Conservation (phyloP, 768 basidiomycete genomes). For the Podaxis sp. region DNA sequence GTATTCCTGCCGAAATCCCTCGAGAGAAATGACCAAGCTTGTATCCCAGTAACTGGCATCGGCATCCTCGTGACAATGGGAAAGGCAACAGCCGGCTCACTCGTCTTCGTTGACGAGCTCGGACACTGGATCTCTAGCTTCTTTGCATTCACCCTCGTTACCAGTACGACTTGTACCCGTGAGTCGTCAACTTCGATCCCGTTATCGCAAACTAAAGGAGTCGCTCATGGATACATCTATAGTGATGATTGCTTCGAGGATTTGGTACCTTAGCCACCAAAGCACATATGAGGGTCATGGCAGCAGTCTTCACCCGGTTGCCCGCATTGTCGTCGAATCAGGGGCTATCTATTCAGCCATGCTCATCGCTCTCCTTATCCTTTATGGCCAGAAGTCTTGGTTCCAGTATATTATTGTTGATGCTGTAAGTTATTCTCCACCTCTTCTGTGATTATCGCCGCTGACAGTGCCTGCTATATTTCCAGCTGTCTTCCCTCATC, state of each 20-base stretch:
- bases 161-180: slow-evolving; percentile 38
- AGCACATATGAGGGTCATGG: slow-evolving; percentile 21
- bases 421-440: slow-evolving; percentile 25
- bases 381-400: slow-evolving; percentile 33
- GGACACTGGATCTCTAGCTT: slow-evolving; percentile 39
- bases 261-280: slow-evolving; percentile 33
- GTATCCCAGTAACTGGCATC: slow-evolving; percentile 25
- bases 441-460: background rate
- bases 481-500: slow-evolving; percentile 13
- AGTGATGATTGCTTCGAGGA: slow-evolving; percentile 33
- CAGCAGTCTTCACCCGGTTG: slow-evolving; percentile 29
- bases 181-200: background rate
- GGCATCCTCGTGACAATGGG: slow-evolving; percentile 33
- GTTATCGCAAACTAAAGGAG: background rate
- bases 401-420: slow-evolving; percentile 37
- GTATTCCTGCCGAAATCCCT: background rate
- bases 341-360: slow-evolving; percentile 37
- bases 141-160: slow-evolving; percentile 36
- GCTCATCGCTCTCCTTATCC: slow-evolving; percentile 30
- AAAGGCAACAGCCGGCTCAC: slow-evolving; percentile 24
- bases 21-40: background rate
- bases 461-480: background rate
- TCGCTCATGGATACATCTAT: background rate
- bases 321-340: slow-evolving; percentile 36
- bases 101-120: slow-evolving; percentile 33